Evolutionary conservation across 257 asterid species (phyloP), one percentile per base, ranked within the genome.

Genomic region (Paulownia fortunei): DNA sequence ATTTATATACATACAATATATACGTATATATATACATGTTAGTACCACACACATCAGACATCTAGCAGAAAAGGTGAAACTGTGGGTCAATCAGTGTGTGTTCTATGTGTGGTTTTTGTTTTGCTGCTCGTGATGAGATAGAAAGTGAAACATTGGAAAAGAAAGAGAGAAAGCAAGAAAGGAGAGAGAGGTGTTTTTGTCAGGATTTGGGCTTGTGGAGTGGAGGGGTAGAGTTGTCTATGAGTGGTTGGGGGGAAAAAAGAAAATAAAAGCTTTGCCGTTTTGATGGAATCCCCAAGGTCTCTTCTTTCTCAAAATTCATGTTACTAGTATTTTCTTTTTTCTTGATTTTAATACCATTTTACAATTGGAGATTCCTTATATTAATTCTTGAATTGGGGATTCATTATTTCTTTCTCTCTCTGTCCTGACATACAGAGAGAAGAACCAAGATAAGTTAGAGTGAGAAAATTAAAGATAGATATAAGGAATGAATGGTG

Each of bases 51-150:
- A 56, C 65, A 67, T 56, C 69, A n/a, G 37, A 66, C 76, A 52
- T 54, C 61, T 41, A 30, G 56, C 12, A 76, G 21, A 66, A 71
- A 51, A 59, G 69, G 72, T 32, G 73, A 37, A 81, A 8, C 81
- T 51, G 76, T 76, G 77, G 73, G 70, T 51, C 70, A 69, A 54
- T 74, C 63, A 52, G 62, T 74, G 71, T 64, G 76, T 54, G 79
- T 66, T 70, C 54, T 72, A 76, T 68, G 84, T 56, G 78, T 65
- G 78, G 65, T 44, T 41, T 18, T 75, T 75, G 83, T 84, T 81
- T 79, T 76, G 88, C 88, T 77, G 83, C 97, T 82, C 88, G 90
- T 91, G 90, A 86, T 34, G 85, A 77, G 90, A 84, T 82, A 79
- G 86, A 83, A 79, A 85, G 77, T 66, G 71, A 37, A 70, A 37